Conservation (phyloP, 768 basidiomycete genomes). For the Collybia nuda region DNA sequence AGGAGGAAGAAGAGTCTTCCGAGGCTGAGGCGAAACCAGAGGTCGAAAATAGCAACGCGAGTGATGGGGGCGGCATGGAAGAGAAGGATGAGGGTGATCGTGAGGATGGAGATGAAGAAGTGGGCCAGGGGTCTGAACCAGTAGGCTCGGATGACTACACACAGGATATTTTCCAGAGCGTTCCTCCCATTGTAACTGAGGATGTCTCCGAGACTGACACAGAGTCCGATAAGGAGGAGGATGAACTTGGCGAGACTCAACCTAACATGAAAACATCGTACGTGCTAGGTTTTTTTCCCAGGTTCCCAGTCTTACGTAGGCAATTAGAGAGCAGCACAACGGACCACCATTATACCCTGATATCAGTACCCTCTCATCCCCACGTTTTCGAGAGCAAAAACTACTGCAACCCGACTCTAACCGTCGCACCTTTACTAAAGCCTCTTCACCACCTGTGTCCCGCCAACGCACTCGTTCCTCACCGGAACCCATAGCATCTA, state of each 20-base stretch:
- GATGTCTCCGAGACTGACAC: background rate
- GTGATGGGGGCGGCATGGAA: background rate
- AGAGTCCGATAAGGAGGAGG: background rate
- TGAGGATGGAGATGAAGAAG: background rate
- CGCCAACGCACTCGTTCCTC: background rate
- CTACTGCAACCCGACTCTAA: background rate
- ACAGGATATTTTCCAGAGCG: background rate
- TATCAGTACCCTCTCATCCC: conserved; percentile 6
- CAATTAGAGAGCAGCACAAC: too few relatives aligned
- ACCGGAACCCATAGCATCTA: conserved; percentile 13
- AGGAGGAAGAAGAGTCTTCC: background rate
- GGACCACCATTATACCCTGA: conserved; percentile 4
- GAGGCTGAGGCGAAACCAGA: too few relatives aligned
- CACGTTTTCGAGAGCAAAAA: background rate
- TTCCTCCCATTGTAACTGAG: background rate
- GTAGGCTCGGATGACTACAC: conserved; percentile 2
- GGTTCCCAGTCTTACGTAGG: too few relatives aligned
- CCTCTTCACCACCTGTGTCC: background rate
- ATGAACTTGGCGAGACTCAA: too few relatives aligned
- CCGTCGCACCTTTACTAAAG: background rate
- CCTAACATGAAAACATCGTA: too few relatives aligned
- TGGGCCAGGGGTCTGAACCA: background rate
- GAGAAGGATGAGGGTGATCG: background rate
- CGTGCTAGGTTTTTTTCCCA: too few relatives aligned
- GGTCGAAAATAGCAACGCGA: background rate